Base-by-base conservation (phyloP, 495 filamentous ascomycete genomes). In the Talaromyces liani region DNA sequence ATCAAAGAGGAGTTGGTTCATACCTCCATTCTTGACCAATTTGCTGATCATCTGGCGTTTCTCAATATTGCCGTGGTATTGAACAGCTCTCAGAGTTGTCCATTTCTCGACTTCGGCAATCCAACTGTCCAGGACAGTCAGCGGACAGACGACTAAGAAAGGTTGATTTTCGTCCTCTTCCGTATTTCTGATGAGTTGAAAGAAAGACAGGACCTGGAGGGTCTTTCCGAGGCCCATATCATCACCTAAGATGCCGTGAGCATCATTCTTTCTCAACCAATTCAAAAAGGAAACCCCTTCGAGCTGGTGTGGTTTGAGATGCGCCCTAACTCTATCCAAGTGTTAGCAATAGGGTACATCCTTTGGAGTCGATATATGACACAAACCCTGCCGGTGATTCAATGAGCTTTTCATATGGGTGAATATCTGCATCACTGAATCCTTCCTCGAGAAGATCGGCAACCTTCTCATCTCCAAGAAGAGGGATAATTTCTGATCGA, bases 141-240 rank as follows among this genome's bases (percentile, higher is more conserved):
- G 67, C 0, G 85, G 85, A 65, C 85, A 86, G 9, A 87, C 75
- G 0, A 87, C 84, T 14, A 89, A 75, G 65, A 83, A 84, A 10
- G 84, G 84, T n/a, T 77, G 72, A 6, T 65, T n/a, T n/a, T n/a
- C 63, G 57, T 81, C 76, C 22, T 70, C 67, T 7, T 68, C 53
- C 14, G 64, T 65, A 57, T 84, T 76, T 33, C 74, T 78, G 1
- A 85, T 63, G 54, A 80, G 73, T 58, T 83, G 81, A 39, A 87
- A 82, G 0, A 87, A 73, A 2, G 85, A 78, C 0, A 88, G 73
- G 0, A 82, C 84, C 65, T 88, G 85, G 0, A 87, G 65, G 0
- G 84, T 88, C 66, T 87, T 87, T 18, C 84, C 85, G 0, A 87
- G 74, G n/a, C 85, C 85, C 85, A 87, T 87, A 54, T 87, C 85